Conservation (phyloP, 73 alveolate species). For the Paramecium primaurelia region DNA sequence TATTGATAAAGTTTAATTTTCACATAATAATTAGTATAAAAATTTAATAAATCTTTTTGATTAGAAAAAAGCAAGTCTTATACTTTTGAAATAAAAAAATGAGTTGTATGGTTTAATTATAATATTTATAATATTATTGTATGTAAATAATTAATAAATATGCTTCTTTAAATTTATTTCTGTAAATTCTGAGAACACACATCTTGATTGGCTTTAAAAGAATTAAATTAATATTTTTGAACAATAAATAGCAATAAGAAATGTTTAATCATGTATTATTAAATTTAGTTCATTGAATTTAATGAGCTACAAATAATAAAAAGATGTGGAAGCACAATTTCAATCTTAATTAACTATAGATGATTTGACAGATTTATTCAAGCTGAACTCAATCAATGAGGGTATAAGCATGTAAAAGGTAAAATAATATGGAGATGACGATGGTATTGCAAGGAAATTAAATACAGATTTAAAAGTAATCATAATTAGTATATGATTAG, state of each 20-base stretch:
- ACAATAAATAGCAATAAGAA: neutral
- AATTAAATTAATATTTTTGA: neutral
- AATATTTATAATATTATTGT: neutral
- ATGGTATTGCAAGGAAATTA: constrained; percentile 47
- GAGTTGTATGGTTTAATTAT: too few species aligned
- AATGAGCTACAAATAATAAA: neutral
- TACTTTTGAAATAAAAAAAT: too few species aligned
- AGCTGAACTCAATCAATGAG: neutral
- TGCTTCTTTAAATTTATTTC: too few species aligned
- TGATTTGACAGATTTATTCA: neutral
- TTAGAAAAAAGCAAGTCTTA: too few species aligned
- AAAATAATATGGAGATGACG: constrained; percentile 29
- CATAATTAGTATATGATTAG: neutral
- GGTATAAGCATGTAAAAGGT: neutral
- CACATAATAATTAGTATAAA: too few species aligned
- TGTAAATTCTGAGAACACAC: neutral
- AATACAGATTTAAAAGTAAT: constrained; percentile 48
- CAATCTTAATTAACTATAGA: neutral
- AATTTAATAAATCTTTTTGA: too few species aligned
- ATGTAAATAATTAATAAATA: neutral
- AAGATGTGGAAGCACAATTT: neutral
- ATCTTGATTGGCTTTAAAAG: neutral
- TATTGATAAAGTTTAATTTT: too few species aligned
- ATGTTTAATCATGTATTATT: neutral
- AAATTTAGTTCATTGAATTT: neutral